Conservation (phyloP, 371 early-diverging fungal genomes). For the Ordospora colligata region DNA sequence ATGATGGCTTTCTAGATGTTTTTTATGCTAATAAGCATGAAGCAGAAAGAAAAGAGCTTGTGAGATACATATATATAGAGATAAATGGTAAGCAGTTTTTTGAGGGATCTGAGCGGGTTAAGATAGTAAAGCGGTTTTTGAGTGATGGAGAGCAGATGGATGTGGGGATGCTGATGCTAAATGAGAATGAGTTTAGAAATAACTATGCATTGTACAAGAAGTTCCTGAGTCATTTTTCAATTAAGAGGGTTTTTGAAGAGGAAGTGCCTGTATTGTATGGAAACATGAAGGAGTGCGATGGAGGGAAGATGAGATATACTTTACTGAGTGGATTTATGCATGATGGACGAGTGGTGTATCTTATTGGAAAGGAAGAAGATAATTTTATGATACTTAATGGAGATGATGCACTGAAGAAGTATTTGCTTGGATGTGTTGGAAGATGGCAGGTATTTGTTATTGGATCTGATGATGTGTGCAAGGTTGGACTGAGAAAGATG, state of each 20-base stretch:
- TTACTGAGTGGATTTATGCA: background rate
- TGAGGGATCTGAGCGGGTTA: background rate
- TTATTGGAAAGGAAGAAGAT: background rate
- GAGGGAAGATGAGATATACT: background rate
- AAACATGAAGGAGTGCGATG: background rate
- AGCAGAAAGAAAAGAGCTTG: background rate
- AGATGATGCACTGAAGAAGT: background rate
- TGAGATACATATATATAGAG: slow-evolving; percentile 5
- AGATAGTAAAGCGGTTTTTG: background rate
- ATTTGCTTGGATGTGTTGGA: background rate
- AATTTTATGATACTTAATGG: background rate
- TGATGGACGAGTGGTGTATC: background rate
- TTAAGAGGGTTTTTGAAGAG: slow-evolving; percentile 28
- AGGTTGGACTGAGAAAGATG: background rate
- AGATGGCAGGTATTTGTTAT: background rate
- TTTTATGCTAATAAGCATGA: background rate
- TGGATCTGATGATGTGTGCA: background rate
- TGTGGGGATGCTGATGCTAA: background rate
- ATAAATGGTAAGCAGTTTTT: slow-evolving; percentile 14
- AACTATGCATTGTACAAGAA: background rate
- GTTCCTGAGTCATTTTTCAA: slow-evolving; percentile 41
- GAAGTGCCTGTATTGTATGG: background rate
- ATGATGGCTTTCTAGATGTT: background rate
- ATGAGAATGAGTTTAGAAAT: background rate
- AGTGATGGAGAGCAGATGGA: background rate